Percentiles rank a stretch among this genome's conserved stretches.
These are phyloP conservation scores for Penicillium janthinellum DNA, from an alignment of 2,329 filamentous ascomycete genomes.

Conservation along the genomic window DNA sequence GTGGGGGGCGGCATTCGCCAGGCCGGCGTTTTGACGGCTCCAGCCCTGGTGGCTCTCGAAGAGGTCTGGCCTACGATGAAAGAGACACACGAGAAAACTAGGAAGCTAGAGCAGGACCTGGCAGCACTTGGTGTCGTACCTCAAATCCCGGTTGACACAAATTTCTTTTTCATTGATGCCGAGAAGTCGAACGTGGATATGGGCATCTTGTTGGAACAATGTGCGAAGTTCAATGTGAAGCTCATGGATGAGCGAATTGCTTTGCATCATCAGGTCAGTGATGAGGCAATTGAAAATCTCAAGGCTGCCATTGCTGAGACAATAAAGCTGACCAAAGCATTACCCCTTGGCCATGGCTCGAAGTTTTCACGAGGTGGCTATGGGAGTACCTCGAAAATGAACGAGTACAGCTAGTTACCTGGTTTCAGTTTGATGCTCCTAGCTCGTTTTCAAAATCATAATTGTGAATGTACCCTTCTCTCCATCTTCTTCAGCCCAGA, in stretches of 20 bases:
- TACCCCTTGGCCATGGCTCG: slow-evolving; percentile 22
- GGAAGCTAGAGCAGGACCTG: slow-evolving; percentile 25
- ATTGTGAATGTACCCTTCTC: too few relatives aligned
- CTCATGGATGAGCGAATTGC: slow-evolving; percentile 30
- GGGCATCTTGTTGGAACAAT: slow-evolving; percentile 29
- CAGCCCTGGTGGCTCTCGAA: slow-evolving; percentile 26
- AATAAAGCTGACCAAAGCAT: slow-evolving; percentile 24
- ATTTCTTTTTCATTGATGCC: slow-evolving; percentile 30
- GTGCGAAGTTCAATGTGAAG: slow-evolving; percentile 25
- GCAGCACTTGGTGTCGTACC: slow-evolving; percentile 52
- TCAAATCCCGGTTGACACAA: slow-evolving; percentile 41
- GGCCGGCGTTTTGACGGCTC: slow-evolving; percentile 26
- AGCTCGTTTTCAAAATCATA: too few relatives aligned
- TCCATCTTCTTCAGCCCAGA: too few relatives aligned
- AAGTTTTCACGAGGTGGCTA: slow-evolving; percentile 20
- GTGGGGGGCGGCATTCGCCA: slow-evolving; percentile 38
- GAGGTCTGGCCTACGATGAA: slow-evolving; percentile 30
- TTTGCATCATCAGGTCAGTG: slow-evolving; percentile 36
- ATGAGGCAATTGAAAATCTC: slow-evolving; percentile 36
- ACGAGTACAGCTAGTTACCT: slow-evolving; percentile 27
- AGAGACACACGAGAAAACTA: slow-evolving; percentile 25
- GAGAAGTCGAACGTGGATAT: slow-evolving; percentile 26
- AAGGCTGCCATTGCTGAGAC: slow-evolving; percentile 27
- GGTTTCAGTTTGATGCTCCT: too few relatives aligned
- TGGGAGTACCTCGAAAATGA: slow-evolving; percentile 30